Percentiles rank a stretch among this genome's conserved stretches.
phyloP scores from a whole-genome alignment of 768 basidiomycete genomes.

The Amanita molliuscula region DNA sequence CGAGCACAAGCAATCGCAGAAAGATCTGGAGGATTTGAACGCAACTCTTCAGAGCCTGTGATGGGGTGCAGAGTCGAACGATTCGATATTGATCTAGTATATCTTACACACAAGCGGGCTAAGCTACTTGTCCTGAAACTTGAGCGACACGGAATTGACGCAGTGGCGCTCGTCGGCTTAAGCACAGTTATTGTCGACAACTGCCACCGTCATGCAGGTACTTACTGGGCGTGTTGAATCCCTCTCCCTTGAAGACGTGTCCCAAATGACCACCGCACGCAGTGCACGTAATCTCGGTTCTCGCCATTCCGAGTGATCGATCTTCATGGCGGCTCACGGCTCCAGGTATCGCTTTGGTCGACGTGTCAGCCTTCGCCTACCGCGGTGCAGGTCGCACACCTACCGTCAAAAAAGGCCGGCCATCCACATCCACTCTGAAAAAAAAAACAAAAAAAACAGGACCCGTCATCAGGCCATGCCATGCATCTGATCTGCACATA shows the following conservation, averaged over 20 bases:
- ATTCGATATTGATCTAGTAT: background rate
- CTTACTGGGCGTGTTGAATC: slow-evolving; percentile 69
- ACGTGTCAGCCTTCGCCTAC: background rate
- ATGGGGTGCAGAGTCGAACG: slow-evolving; percentile 14
- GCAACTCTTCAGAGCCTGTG: slow-evolving; percentile 62
- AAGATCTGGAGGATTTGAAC: slow-evolving; percentile 79
- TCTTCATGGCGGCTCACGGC: slow-evolving; percentile 79
- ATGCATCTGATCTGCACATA: background rate
- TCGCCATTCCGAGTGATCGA: slow-evolving; percentile 46
- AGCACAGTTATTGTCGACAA: background rate
- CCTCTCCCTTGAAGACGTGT: slow-evolving; percentile 93
- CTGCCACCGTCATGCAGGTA: background rate
- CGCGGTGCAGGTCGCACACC: slow-evolving; percentile 8
- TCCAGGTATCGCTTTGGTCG: slow-evolving; percentile 66
- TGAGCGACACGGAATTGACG: slow-evolving; percentile 83
- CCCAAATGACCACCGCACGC: slow-evolving; percentile 92
- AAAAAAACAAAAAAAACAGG: too few species aligned
- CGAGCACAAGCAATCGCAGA: slow-evolving; percentile 67
- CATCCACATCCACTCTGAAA: slow-evolving; percentile 86
- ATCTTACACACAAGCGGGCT: background rate
- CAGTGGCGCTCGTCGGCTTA: slow-evolving; percentile 79
- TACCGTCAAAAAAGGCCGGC: slow-evolving; percentile 97
- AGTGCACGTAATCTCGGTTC: slow-evolving; percentile 83
- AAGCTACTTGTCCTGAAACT: slow-evolving; percentile 45
- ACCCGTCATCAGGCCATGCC: background rate